Percentiles rank a stretch among this genome's conserved stretches.
Conservation (phyloP, 148 eudicot species). For the Rhododendron ovatum region DNA sequence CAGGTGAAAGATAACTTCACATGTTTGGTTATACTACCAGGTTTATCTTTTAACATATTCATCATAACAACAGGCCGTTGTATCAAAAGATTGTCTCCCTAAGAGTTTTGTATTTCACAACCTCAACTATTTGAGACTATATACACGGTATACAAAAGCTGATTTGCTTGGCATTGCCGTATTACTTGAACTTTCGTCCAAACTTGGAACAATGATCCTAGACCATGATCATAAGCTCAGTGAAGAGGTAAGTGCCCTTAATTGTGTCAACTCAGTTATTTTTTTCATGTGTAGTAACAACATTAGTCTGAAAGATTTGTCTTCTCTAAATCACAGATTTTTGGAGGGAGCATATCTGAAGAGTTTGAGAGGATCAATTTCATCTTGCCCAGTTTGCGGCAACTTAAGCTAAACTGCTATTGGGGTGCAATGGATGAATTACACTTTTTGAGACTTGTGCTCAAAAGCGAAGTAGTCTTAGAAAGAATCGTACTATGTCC, state of each 20-base stretch:
- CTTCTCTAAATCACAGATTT: neutral
- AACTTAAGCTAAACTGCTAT: neutral
- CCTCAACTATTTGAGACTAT: neutral
- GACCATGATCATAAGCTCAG: neutral
- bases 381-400: neutral
- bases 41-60: neutral
- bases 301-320: neutral
- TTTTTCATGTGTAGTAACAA: no score
- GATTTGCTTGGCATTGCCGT: neutral
- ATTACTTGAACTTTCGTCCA: neutral
- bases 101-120: neutral
- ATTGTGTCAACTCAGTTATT: neutral
- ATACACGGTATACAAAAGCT: neutral
- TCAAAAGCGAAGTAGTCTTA: neutral
- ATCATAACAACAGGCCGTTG: neutral
- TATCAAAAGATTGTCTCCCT: neutral
- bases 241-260: neutral
- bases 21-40: neutral
- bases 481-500: neutral
- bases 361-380: neutral
- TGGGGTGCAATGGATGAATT: neutral
- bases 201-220: neutral
- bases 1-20: neutral
- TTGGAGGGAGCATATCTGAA: neutral
- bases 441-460: neutral